Percentiles rank a stretch among this genome's conserved stretches.
These are phyloP conservation scores for Kalmusia sp. DNA, from an alignment of 2,329 filamentous ascomycete species.

Conservation along the genomic window DNA sequence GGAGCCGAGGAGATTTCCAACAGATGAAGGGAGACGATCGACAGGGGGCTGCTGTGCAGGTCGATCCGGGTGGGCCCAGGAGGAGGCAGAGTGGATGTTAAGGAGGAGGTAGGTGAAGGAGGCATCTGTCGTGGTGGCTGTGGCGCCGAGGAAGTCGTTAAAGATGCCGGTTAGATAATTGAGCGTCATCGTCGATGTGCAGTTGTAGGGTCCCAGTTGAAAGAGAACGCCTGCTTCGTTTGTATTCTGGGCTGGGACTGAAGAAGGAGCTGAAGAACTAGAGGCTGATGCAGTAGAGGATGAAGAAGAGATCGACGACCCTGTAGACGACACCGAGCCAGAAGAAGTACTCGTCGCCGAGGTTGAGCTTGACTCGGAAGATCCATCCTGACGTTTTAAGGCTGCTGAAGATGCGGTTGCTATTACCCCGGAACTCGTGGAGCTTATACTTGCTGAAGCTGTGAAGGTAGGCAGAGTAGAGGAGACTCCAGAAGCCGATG, in stretches of 20 bases:
- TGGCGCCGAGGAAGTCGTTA: constrained; percentile 60
- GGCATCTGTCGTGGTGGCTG: constrained; percentile 62
- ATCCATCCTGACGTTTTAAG: constrained; percentile 18
- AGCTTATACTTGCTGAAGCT: neutral
- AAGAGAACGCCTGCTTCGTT: constrained; percentile 40
- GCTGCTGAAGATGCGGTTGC: neutral
- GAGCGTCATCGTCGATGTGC: constrained; percentile 61
- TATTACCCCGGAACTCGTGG: neutral
- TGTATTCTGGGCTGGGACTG: constrained; percentile 25
- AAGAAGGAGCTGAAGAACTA: constrained; percentile 12
- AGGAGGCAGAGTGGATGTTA: constrained; percentile 65
- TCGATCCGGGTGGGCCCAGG: constrained; percentile 44
- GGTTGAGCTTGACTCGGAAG: neutral
- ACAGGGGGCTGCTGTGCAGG: constrained; percentile 51
- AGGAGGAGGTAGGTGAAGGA: constrained; percentile 61
- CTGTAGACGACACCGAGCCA: neutral
- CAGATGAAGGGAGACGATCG: constrained; percentile 51
- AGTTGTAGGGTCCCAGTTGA: constrained; percentile 60
- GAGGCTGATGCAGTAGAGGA: constrained; percentile 8
- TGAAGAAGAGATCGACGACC: neutral
- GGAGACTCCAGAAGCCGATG: constrained; percentile 15
- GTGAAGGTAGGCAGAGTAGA: constrained; percentile 16
- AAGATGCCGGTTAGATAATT: constrained; percentile 58
- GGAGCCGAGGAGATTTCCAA: constrained; percentile 54
- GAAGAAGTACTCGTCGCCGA: constrained; percentile 1